Percentiles rank a stretch among this genome's conserved stretches.
Evolutionary conservation across 345 rosid genomes (phyloP).

Genomic region (Moricandia arvensis): DNA sequence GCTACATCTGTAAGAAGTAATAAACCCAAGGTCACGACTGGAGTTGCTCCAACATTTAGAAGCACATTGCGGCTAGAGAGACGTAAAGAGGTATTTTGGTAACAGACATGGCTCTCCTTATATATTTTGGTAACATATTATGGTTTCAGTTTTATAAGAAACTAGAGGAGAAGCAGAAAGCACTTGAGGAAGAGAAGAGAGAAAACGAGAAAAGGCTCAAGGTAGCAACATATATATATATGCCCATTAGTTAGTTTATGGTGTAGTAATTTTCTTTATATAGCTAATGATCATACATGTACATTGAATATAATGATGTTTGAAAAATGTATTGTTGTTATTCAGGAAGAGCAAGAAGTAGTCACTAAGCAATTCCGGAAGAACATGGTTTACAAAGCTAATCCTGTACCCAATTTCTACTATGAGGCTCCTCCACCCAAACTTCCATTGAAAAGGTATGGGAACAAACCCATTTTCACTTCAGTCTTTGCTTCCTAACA

Average conservation of each 20-base stretch:
- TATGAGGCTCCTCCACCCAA: constrained; percentile 84
- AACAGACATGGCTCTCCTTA: not conserved
- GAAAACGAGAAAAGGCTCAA: constrained; percentile 73
- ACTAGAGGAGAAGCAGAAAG: constrained; percentile 79
- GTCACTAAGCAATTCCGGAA: constrained; percentile 81
- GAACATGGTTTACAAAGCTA: constrained; percentile 76
- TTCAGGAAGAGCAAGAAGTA: constrained; percentile 85
- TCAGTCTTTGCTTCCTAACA: not conserved
- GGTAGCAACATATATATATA: constrained; percentile 39
- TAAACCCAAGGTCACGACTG: too few species aligned
- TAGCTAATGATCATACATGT: too few species aligned
- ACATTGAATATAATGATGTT: too few species aligned
- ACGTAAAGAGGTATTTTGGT: constrained; percentile 70
- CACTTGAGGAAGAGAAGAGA: constrained; percentile 69
- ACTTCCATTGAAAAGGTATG: constrained; percentile 75
- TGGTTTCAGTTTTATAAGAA: constrained; percentile 67
- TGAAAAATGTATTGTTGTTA: too few species aligned
- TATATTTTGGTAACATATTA: not conserved
- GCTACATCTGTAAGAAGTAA: too few species aligned
- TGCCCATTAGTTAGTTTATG: too few species aligned
- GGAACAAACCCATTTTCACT: not conserved
- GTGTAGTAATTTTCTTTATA: too few species aligned
- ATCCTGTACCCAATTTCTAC: constrained; percentile 89
- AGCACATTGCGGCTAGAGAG: constrained; percentile 61
- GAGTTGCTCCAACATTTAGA: too few species aligned